A percentile compares a stretch with the other conserved stretches of the same genome.
These are phyloP conservation scores for Ophiostoma pallidulum DNA, from an alignment of 2,329 filamentous ascomycete genomes.

Conservation along the genomic window DNA sequence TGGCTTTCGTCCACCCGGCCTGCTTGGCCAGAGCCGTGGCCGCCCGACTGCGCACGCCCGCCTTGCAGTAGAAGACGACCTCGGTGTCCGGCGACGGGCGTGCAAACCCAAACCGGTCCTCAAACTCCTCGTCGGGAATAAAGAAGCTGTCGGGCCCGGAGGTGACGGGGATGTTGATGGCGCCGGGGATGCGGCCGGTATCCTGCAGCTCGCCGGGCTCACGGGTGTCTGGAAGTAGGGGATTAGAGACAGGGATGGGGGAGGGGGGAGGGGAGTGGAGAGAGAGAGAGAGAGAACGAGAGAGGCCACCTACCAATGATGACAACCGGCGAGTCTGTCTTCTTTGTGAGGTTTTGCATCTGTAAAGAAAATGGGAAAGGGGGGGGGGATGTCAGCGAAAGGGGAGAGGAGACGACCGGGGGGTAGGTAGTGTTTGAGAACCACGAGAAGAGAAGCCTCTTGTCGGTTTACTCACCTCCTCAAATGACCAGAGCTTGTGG, in stretches of 20 bases:
- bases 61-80: slow-evolving; percentile 86
- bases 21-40: slow-evolving; percentile 69
- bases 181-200: slow-evolving; percentile 66
- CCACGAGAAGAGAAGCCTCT: too few species aligned
- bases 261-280: background rate
- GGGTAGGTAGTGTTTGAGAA: too few species aligned
- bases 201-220: slow-evolving; percentile 57
- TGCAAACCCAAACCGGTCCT: slow-evolving; percentile 68
- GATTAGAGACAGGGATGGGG: background rate
- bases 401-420: too few species aligned
- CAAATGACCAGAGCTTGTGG: slow-evolving; percentile 39
- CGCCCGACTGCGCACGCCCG: slow-evolving; percentile 70
- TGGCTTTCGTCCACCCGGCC: slow-evolving; percentile 63
- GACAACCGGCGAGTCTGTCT: slow-evolving; percentile 26
- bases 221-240: slow-evolving; percentile 48
- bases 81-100: slow-evolving; percentile 49
- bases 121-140: slow-evolving; percentile 67
- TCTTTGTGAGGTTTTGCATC: slow-evolving; percentile 30
- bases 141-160: slow-evolving; percentile 72
- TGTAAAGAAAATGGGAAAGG: slow-evolving; percentile 19
- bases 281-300: background rate
- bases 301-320: slow-evolving; percentile 36
- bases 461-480: slow-evolving; percentile 31
- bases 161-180: slow-evolving; percentile 73
- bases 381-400: too few species aligned